phyloP scores from a whole-genome alignment of 2,329 filamentous ascomycete genomes.

The Cladosporium sp. region DNA sequence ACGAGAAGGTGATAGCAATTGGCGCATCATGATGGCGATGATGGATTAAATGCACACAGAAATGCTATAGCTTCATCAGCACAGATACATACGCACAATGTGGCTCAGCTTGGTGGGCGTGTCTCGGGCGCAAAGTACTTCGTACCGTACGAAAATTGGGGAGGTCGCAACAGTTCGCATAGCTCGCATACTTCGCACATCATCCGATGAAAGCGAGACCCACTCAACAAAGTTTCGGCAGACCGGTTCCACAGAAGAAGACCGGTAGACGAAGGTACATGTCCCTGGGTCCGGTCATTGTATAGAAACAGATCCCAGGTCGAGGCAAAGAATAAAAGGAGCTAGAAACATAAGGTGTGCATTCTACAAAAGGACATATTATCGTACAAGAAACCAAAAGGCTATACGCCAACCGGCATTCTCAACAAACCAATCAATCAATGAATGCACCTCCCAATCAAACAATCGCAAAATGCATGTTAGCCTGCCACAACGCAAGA shows the following conservation, averaged over 20 bases:
- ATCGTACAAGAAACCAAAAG: neutral
- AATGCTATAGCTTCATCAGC: neutral
- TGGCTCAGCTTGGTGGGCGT: neutral
- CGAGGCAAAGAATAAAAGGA: fast-evolving
- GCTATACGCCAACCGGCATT: neutral
- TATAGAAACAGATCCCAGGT: neutral
- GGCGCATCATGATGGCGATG: neutral
- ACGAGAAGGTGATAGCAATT: neutral
- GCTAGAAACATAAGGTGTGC: neutral
- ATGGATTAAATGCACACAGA: neutral
- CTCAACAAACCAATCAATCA: neutral
- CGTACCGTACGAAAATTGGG: neutral
- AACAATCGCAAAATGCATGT: neutral
- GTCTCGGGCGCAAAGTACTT: neutral
- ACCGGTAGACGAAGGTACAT: too few relatives aligned
- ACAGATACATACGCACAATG: neutral
- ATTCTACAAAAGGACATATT: neutral
- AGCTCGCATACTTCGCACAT: neutral
- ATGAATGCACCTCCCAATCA: neutral
- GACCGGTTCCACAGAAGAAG: neutral
- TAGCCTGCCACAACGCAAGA: neutral
- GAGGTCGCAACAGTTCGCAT: neutral
- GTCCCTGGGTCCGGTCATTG: too few relatives aligned
- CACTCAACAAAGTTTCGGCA: neutral
- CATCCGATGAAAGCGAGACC: neutral